Evolutionary conservation across 2,329 filamentous ascomycete species (phyloP), one percentile per base, ranked within the genome.

Genomic region (Calonectria henricotiae): DNA sequence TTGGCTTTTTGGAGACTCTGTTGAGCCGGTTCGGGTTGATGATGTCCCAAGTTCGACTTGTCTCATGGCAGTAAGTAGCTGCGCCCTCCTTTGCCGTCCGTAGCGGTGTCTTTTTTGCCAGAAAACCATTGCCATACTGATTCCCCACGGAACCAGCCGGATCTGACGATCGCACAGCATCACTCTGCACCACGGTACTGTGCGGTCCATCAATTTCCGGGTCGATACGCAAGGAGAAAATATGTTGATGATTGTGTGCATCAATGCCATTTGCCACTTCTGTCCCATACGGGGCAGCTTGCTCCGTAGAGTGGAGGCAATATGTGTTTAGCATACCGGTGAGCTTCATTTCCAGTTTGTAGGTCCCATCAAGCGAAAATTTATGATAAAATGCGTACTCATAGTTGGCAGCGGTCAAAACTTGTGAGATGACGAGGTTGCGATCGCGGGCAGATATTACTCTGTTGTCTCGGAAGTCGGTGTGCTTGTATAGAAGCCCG

Each of bases 401-500:
- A 81, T 93, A 93, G 81, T 93, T 93, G 39, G 88, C 89, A 0
- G 93, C 85, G 0, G 92, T 93, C 74, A 91, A 89, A 79, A 93
- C 91, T 77, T 88, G 91, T 76, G 93, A 91, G 3, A 94, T 81
- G 0, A 93, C 89, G 1, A 94, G 82, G 74, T 92, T 87, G 3
- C 92, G 85, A 67, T 86, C 84, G 5, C 92, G 85, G 0, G 88
- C 87, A 0, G 92, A 89, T 0, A 89, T 88, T 0, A 90, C 89
- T 11, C 88, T 85, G 11, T 85, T 85, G 0, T 90, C 93, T n/a
- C 91, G 86, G 81, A 86, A 91, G 81, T 93, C 92, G 25, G 90
- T 88, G 81, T 93, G 92, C 78, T 93, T 93, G 90, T 91, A 93
- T 25, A 88, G 85, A 58, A 94, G 91, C 2, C 92, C 92, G 71